phyloP scores from a whole-genome alignment of 345 rosid genomes.

The Noccaea caerulescens region DNA sequence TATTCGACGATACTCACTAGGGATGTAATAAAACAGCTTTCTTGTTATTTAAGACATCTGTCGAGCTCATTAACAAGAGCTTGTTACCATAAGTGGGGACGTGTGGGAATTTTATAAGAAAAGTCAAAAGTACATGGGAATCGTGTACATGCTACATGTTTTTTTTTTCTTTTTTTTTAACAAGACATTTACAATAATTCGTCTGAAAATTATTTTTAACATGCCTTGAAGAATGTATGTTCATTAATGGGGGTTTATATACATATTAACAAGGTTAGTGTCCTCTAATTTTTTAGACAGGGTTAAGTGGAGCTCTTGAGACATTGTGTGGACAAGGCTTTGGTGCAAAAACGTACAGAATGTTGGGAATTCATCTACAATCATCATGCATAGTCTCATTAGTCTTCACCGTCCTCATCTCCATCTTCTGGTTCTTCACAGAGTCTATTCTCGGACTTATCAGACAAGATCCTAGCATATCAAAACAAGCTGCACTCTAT shows the following conservation, averaged over 20 bases:
- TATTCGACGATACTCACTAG: too few species aligned
- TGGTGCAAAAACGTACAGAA: constrained; percentile 67
- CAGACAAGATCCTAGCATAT: constrained; percentile 62
- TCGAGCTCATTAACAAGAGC: too few species aligned
- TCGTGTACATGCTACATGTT: too few species aligned
- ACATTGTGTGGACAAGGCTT: constrained; percentile 91
- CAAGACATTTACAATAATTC: too few species aligned
- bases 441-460: constrained; percentile 55
- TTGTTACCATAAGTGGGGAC: too few species aligned
- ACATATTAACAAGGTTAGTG: background rate
- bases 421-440: constrained; percentile 65
- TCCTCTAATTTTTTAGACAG: constrained; percentile 47
- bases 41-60: constrained; percentile 1
- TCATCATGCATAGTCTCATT: constrained; percentile 70
- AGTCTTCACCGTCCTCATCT: constrained; percentile 53
- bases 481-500: constrained; percentile 61
- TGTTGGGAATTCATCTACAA: constrained; percentile 74
- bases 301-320: constrained; percentile 83
- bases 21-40: background rate
- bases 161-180: too few species aligned
- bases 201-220: background rate
- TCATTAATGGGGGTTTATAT: background rate
- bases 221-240: background rate
- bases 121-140: too few species aligned
- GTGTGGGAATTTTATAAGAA: too few species aligned